Conservation (phyloP, 345 rosid genomes). For the Aquilaria sinensis region DNA sequence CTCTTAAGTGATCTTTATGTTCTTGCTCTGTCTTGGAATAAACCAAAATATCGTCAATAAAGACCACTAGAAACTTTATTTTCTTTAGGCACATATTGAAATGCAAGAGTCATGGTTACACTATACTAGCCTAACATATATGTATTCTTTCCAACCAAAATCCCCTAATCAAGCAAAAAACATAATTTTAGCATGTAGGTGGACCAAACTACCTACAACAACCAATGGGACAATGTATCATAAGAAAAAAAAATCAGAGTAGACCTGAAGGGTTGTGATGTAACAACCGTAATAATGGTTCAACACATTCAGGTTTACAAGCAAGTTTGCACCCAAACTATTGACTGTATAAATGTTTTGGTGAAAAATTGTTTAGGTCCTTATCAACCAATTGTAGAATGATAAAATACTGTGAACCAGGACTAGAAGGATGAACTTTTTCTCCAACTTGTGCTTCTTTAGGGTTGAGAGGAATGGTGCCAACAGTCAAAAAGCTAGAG, state of each 20-base stretch:
- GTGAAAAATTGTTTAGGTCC: not conserved
- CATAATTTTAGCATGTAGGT: not conserved
- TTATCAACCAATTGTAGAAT: constrained; percentile 8
- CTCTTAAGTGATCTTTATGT: too few species aligned
- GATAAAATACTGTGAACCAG: constrained; percentile 4
- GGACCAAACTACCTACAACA: not conserved
- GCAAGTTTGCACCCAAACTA: constrained; percentile 3
- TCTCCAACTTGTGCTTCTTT: constrained; percentile 29
- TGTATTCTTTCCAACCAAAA: not conserved
- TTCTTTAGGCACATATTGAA: not conserved
- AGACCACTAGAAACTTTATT: too few species aligned
- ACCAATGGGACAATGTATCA: not conserved
- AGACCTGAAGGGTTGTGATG: not conserved
- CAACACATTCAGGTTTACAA: constrained; percentile 7
- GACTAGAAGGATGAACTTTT: constrained; percentile 17
- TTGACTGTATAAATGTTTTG: not conserved
- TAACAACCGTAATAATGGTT: not conserved
- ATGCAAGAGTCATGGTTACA: not conserved
- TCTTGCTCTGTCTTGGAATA: too few species aligned
- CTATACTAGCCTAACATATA: not conserved
- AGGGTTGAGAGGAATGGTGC: constrained; percentile 59
- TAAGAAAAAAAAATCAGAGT: not conserved
- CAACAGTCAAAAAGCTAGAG: constrained; percentile 40
- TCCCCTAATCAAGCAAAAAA: not conserved
- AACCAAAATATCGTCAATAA: too few species aligned